Percentiles rank a stretch among this genome's conserved stretches.
Evolutionary conservation across 345 rosid species (phyloP).

Genomic region (Euphorbia tirucalli): DNA sequence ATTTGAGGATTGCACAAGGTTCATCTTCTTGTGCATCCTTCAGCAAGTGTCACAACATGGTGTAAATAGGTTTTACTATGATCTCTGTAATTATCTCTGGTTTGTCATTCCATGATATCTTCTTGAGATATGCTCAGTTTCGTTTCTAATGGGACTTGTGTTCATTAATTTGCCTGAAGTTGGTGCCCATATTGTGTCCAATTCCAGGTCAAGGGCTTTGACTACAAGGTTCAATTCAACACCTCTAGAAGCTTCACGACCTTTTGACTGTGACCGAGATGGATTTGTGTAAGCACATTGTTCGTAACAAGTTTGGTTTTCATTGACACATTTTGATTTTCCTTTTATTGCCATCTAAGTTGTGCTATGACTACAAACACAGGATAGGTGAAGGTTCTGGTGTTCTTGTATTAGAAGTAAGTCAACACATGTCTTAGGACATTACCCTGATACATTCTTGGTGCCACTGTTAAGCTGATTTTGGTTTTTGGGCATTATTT

Average conservation of each 20-base stretch:
- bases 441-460: not conserved
- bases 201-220: constrained; percentile 80
- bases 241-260: constrained; percentile 89
- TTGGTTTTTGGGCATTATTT: constrained; percentile 2
- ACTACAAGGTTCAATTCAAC: constrained; percentile 69
- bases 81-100: not conserved
- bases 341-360: constrained; percentile 15
- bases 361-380: constrained; percentile 34
- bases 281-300: constrained; percentile 85
- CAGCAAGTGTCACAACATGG: not conserved
- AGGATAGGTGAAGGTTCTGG: constrained; percentile 99
- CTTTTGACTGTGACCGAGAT: constrained; percentile 89
- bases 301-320: constrained; percentile 16
- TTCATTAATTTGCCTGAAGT: constrained; percentile 8
- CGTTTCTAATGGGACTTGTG: constrained; percentile 1
- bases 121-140: not conserved
- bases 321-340: not conserved
- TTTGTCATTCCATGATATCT: constrained; percentile 3
- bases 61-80: not conserved
- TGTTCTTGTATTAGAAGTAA: constrained; percentile 80
- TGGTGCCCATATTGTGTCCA: constrained; percentile 11
- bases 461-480: constrained; percentile 11
- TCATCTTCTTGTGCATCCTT: not conserved
- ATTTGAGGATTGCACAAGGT: not conserved
- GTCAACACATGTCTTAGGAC: constrained; percentile 19